Base-by-base conservation (phyloP, 345 rosid genomes). In the Populus tremula region DNA sequence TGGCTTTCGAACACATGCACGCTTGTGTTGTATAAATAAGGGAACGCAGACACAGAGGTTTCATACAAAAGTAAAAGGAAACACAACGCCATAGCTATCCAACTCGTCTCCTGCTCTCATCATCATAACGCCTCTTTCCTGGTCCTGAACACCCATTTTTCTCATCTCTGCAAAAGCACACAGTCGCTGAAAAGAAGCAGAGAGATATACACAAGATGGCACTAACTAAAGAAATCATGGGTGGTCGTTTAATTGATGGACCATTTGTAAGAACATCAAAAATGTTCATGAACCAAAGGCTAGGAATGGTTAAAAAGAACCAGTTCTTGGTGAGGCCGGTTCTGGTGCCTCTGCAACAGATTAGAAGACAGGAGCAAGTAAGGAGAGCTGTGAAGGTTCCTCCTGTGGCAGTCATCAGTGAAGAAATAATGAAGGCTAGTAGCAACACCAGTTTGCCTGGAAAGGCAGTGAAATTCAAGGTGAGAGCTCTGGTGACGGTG, bases 401-500 rank as follows among this genome's bases (percentile, higher is more conserved):
- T 27, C 72, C 77, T 49, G 77, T 75, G 53, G 82, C 82, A 13
- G 97, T 94, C 2, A 81, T 92, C 3, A 92, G 97, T 62, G 96
- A 91, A 79, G 94, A 93, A 81, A 81, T 96, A 86, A 77, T 87
- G 8, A 92, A 80, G 81, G 69, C 90, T 36, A 79, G 12, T 53
- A 62, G 6, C 10, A 77, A 68, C 74, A 25, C 11, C 25, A 33
- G 80, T 63, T 61, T 21, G 53, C 77, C 73, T 53, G 84, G 80
- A 70, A 72, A 86, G 75, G 67, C 86, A 5, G 92, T 78, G 39
- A 84, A 79, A 83, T 89, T 96, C 79, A 96, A 88, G 88, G 95
- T 89, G 43, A 92, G 93, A 79, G 97, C 93, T 20, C 88, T 89
- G 29, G 83, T 88, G 23, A 90, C 97, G 5, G 95, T 96, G 39